Evolutionary conservation across 805 yeast genomes (phyloP).

Genomic region (Kluyveromyces dobzhanskii): DNA sequence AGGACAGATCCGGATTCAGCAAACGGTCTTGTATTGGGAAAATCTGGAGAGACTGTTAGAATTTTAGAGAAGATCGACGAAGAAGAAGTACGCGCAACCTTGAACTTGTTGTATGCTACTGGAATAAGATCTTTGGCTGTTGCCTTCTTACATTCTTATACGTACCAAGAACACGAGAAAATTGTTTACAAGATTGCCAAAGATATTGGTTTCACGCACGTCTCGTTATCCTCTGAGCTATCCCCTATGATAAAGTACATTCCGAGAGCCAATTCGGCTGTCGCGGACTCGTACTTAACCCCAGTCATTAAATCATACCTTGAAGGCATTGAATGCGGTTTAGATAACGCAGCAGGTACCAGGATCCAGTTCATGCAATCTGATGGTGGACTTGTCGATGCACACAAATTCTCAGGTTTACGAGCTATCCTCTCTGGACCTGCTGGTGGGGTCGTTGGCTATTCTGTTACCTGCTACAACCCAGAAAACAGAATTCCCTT

Average conservation of each 20-base stretch:
- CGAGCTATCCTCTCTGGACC: constrained; percentile 50
- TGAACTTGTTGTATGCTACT: constrained; percentile 38
- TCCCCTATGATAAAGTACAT: constrained; percentile 20
- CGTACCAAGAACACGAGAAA: constrained; percentile 28
- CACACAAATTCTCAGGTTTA: constrained; percentile 44
- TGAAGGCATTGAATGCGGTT: not conserved
- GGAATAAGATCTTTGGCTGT: constrained; percentile 50
- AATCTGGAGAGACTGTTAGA: constrained; percentile 60
- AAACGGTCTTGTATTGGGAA: constrained; percentile 40
- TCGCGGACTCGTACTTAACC: constrained; percentile 36
- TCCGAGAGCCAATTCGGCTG: constrained; percentile 36
- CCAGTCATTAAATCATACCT: constrained; percentile 31
- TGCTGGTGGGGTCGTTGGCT: constrained; percentile 57
- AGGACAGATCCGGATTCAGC: constrained; percentile 20
- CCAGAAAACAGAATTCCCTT: constrained; percentile 19
- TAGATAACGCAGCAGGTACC: constrained; percentile 13
- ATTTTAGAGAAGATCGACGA: constrained; percentile 45
- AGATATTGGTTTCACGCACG: constrained; percentile 20
- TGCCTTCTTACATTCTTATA: constrained; percentile 23
- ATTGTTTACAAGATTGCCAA: constrained; percentile 20
- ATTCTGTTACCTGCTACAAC: constrained; percentile 44
- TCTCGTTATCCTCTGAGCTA: constrained; percentile 28
- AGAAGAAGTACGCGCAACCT: constrained; percentile 32
- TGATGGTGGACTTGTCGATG: constrained; percentile 49
- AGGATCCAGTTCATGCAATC: constrained; percentile 49